Percentiles rank a stretch among this genome's conserved stretches.
Evolutionary conservation across 495 filamentous ascomycete genomes (phyloP).

Genomic region (Xylaria curta): DNA sequence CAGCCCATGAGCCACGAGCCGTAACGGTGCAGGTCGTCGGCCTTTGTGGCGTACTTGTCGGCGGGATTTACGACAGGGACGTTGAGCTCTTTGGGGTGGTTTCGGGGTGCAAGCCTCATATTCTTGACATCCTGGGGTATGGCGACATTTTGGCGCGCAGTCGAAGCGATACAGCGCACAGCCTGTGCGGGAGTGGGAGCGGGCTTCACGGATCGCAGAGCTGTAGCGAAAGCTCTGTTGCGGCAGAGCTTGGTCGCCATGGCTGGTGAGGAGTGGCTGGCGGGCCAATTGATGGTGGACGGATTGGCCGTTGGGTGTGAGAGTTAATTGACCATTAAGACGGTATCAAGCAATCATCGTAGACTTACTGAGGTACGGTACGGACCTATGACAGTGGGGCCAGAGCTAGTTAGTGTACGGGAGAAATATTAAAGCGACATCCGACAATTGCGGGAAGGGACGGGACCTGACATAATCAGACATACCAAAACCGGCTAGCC

Average conservation of each 20-base stretch:
- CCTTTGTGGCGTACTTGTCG: conserved; percentile 87
- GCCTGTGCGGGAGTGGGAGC: conserved; percentile 25
- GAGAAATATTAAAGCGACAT: conserved; percentile 24
- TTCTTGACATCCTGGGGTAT: conserved; percentile 68
- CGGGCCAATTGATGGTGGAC: conserved; percentile 51
- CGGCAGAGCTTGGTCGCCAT: conserved; percentile 73
- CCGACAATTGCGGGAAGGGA: conserved; percentile 1
- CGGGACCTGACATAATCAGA: background rate
- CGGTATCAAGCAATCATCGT: conserved; percentile 13
- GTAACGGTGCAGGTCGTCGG: conserved; percentile 86
- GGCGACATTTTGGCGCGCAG: conserved; percentile 58
- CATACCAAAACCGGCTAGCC: background rate
- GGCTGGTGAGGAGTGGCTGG: conserved; percentile 49
- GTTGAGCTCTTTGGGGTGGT: conserved; percentile 62
- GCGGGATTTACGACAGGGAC: conserved; percentile 87
- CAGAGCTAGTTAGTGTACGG: background rate
- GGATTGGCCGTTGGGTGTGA: conserved; percentile 31
- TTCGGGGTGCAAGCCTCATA: conserved; percentile 68
- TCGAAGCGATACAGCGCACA: conserved; percentile 62
- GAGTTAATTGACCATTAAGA: conserved; percentile 40
- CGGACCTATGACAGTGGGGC: conserved; percentile 16
- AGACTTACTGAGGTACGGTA: conserved; percentile 7
- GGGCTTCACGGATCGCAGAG: conserved; percentile 59
- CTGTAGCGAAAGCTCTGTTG: conserved; percentile 66
- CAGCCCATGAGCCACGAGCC: conserved; percentile 96